These are phyloP conservation scores for Ogataea pignaliae DNA, from an alignment of 805 yeast species.

Conservation along the genomic window DNA sequence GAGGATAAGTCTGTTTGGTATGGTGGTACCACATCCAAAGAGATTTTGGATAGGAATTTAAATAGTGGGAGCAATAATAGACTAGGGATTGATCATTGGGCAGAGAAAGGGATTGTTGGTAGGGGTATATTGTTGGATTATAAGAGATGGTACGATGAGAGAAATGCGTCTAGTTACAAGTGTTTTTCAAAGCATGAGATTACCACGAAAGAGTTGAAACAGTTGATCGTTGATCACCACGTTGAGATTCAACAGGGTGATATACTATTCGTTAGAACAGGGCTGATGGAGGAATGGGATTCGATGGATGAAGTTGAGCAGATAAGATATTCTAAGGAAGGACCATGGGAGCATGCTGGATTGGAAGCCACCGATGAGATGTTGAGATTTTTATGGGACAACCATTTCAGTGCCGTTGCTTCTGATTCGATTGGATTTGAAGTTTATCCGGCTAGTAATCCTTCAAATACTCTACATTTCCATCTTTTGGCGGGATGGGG, in stretches of 20 bases:
- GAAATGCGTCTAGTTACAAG: constrained; percentile 20
- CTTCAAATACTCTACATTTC: constrained; percentile 8
- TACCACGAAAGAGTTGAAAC: constrained; percentile 17
- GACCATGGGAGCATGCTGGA: constrained; percentile 14
- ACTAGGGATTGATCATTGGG: constrained; percentile 17
- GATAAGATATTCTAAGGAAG: constrained; percentile 4
- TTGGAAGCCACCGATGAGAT: constrained; percentile 9
- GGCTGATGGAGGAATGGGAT: constrained; percentile 26
- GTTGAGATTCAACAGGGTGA: constrained; percentile 27
- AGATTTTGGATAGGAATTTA: too few species aligned
- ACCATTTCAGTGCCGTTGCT: constrained; percentile 12
- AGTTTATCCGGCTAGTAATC: constrained; percentile 8
- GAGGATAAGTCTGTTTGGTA: constrained; percentile 9
- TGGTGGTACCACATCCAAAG: constrained; percentile 7
- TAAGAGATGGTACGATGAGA: constrained; percentile 24
- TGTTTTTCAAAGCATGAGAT: constrained; percentile 24
- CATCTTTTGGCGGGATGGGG: constrained; percentile 30
- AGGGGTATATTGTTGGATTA: constrained; percentile 31
- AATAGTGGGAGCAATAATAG: constrained; percentile 2
- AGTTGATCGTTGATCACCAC: constrained; percentile 18
- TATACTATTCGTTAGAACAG: constrained; percentile 28
- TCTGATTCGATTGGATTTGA: constrained; percentile 14
- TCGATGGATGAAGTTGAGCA: constrained; percentile 2
- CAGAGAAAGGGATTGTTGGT: constrained; percentile 29
- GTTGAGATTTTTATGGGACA: constrained; percentile 11